Evolutionary conservation across 2,329 filamentous ascomycete genomes (phyloP), one percentile per base, ranked within the genome.

Genomic region (Teratosphaeria zuluensis): DNA sequence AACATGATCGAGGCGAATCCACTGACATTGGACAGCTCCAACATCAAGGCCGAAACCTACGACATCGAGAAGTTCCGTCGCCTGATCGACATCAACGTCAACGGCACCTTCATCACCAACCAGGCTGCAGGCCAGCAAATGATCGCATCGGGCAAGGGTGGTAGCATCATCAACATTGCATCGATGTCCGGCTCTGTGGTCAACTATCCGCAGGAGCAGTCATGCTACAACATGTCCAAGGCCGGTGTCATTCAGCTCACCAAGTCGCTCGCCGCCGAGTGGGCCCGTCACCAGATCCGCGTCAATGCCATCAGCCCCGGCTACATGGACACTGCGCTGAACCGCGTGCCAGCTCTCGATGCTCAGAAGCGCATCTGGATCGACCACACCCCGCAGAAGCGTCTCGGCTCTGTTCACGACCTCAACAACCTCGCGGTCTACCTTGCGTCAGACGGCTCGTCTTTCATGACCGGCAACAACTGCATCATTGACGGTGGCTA

Each of bases 271-370:
- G 89, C 88, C 51, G 88, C 88, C 58, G 89, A 94, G 76, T 92
- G 89, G 89, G 87, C 89, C 68, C 87, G 89, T 76, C 81, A 90
- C 75, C 80, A 81, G 66, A 90, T 92, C 70, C 86, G 89, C 42
- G 88, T 92, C 69, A 94, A 94, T 81, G 87, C 84, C 74, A 90
- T 92, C 75, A 89, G 85, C 6, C 89, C 89, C 21, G 89, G 89
- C 32, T 92, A 92, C 78, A 92, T 92, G 85, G 88, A 92, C 78
- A 94, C 89, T 4, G 87, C 86, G 4, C 79, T 90, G 62, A 92
- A 90, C 82, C 85, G 86, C 61, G 87, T 89, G 7, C 87, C 87
- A 24, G 86, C 86, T 46, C 84, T 91, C 21, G 87, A 91, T 63
- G 87, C 86, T 54, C 86, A 90, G 80, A 90, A 90, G 84, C 86